Base-by-base conservation (phyloP, 1,284 basidiomycete species). In the Cerioporus squamosus region DNA sequence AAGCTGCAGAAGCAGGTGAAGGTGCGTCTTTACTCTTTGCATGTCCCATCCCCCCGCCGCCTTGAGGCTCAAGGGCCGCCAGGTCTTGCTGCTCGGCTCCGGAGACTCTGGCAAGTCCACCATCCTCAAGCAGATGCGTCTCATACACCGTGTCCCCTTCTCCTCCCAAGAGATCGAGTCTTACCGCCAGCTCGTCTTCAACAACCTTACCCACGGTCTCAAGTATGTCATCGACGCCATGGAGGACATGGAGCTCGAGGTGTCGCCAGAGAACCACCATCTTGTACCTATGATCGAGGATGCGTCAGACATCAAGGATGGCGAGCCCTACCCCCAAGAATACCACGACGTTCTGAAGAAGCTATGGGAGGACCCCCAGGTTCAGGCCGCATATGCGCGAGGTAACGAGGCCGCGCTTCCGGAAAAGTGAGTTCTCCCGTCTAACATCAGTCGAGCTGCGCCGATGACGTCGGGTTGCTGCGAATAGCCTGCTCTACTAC, bases 101-200 rank as follows among this genome's bases (percentile, higher is more conserved):
- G 95, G 95, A 38, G 95, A 97, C 71, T 93, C 90, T 31, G 95
- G 95, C 44, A 98, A 98, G 76, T 94, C 92, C 12, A 97, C 95
- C 5, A 82, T 95, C 66, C 83, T 95, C 71, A 95, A 95, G 88
- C 92, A 94, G 87, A 95, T 95, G 93, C 88, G 93, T 26, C 78
- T 95, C 44, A 94, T 95, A 60, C 93, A 95, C 73, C 82, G 83
- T 62, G 79, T 93, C 2, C 87, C 90, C 0, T 95, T 94, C 75
- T 84, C 88, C 0, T 49, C 81, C 0, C 83, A 86, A 69, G 93
- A 95, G 73, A 84, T 90, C 45, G 93, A 95, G 72, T 83, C 78
- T 23, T 93, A 86, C 66, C 88, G 95, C 2, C 93, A 96, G 66
- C 86, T 97, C 39, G 89, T 96, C 12, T 98, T 97, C 72, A 87